Conservation (phyloP, 2,329 filamentous ascomycete genomes). For the Aspergillus japonicus region DNA sequence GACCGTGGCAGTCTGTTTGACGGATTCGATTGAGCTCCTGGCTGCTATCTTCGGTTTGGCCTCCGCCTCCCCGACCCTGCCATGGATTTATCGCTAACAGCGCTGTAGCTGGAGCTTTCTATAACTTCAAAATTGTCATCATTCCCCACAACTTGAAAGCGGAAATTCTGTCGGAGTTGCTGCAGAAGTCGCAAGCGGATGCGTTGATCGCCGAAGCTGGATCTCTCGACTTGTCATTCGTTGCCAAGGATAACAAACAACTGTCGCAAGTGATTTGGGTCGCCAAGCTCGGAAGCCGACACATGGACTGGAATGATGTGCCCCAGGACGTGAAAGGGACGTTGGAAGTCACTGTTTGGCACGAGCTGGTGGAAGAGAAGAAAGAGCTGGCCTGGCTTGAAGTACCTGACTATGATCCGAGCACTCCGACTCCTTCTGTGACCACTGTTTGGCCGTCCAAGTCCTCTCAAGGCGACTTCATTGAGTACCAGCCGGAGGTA, state of each 20-base stretch:
- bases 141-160: conserved; percentile 78
- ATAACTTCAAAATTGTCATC: conserved; percentile 79
- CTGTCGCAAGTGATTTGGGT: conserved; percentile 87
- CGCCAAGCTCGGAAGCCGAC: conserved; percentile 81
- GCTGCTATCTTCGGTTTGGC: conserved; percentile 68
- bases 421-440: conserved; percentile 48
- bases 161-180: conserved; percentile 67
- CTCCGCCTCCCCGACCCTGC: not conserved
- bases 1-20: conserved; percentile 83
- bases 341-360: conserved; percentile 86
- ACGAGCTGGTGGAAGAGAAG: conserved; percentile 76
- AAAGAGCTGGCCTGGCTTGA: conserved; percentile 59
- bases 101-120: conserved; percentile 73
- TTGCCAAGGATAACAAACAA: conserved; percentile 66
- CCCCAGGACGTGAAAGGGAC: conserved; percentile 72
- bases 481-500: conserved; percentile 73
- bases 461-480: conserved; percentile 62
- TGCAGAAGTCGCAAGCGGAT: conserved; percentile 73
- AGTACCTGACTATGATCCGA: conserved; percentile 63
- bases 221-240: conserved; percentile 74
- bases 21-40: conserved; percentile 89
- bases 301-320: conserved; percentile 93
- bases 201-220: conserved; percentile 81
- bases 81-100: conserved; percentile 14
- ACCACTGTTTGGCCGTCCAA: conserved; percentile 41